Evolutionary conservation across 2,329 filamentous ascomycete species (phyloP).

Genomic region (Alternaria postmessia): DNA sequence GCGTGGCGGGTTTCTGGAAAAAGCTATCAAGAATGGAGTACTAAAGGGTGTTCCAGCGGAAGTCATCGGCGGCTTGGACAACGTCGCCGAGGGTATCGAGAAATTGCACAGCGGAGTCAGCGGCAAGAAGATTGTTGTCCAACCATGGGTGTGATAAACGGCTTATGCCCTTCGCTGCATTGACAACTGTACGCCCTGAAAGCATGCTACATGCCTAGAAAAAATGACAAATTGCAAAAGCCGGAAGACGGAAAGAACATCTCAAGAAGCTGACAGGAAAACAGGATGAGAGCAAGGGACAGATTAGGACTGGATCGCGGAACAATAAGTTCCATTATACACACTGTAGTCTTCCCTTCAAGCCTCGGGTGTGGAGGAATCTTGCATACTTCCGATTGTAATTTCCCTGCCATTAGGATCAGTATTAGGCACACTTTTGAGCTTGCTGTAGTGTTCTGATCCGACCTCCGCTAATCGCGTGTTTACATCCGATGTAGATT

Average conservation of each 20-base stretch:
- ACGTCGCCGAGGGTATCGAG: constrained; percentile 31
- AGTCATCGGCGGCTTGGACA: constrained; percentile 35
- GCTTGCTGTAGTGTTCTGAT: neutral
- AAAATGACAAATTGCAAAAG: neutral
- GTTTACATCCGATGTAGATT: neutral
- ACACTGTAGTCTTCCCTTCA: neutral
- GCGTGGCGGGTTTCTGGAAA: constrained; percentile 31
- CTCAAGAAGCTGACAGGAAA: neutral
- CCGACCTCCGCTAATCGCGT: neutral
- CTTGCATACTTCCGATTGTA: neutral
- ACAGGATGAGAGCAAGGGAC: neutral
- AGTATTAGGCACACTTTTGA: neutral
- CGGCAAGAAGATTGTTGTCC: constrained; percentile 41
- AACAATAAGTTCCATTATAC: neutral
- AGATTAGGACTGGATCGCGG: neutral
- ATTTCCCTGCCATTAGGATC: neutral
- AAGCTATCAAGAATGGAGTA: constrained; percentile 25
- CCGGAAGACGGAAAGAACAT: neutral
- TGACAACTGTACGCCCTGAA: neutral
- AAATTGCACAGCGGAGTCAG: constrained; percentile 40
- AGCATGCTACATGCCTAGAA: neutral
- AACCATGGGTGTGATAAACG: constrained; percentile 20
- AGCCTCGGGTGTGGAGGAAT: neutral
- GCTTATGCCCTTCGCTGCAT: neutral
- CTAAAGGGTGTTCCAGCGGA: constrained; percentile 34